These are phyloP conservation scores for Sorghum bicolor DNA, from an alignment of 176 grass and related monocot species.

Conservation along the genomic window DNA sequence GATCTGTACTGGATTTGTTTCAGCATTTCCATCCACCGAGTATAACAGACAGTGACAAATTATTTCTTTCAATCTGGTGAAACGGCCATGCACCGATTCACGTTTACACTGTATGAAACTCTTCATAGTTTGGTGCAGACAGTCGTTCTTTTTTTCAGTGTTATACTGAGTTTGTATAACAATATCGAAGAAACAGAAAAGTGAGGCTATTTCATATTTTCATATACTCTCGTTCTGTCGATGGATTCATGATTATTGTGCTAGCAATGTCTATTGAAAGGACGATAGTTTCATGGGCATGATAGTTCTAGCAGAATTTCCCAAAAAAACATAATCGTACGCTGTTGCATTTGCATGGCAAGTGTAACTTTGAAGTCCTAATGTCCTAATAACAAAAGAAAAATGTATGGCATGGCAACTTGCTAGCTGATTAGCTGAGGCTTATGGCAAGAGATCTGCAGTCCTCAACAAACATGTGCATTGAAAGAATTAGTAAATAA, in stretches of 20 bases:
- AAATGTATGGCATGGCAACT: not conserved
- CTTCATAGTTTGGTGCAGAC: not conserved
- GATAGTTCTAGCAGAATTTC: not conserved
- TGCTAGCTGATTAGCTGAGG: not conserved
- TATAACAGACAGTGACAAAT: not conserved
- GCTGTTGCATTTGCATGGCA: not conserved
- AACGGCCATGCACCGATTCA: not conserved
- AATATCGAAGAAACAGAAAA: not conserved
- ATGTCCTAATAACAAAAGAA: not conserved
- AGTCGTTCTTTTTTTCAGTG: not conserved
- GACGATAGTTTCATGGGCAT: not conserved
- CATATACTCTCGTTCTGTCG: not conserved
- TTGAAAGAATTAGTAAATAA: not conserved
- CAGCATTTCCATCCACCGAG: not conserved
- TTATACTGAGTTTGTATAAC: constrained; percentile 3
- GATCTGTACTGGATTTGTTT: constrained; percentile 27
- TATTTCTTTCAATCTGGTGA: not conserved
- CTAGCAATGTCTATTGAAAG: not conserved
- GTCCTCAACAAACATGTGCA: not conserved
- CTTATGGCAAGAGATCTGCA: not conserved
- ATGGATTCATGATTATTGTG: not conserved
- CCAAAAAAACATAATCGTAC: not conserved
- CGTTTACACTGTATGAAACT: not conserved
- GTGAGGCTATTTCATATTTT: not conserved
- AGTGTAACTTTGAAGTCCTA: not conserved